phyloP scores from a whole-genome alignment of 2,329 filamentous ascomycete species.

The Epichloe scottii region DNA sequence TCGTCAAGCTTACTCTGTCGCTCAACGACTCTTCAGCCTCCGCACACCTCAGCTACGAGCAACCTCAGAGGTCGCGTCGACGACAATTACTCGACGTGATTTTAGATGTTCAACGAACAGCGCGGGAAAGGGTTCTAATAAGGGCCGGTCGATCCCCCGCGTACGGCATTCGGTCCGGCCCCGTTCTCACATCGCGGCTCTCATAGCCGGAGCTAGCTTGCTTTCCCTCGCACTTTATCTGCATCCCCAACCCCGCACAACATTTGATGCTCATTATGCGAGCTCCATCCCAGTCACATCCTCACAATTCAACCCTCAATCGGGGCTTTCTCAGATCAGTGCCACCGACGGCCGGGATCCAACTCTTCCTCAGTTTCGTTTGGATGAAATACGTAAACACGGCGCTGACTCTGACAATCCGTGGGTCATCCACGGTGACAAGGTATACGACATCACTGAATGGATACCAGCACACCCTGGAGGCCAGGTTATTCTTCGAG shows the following conservation, averaged over 20 bases:
- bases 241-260: not conserved
- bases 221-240: constrained; percentile 3
- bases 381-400: constrained; percentile 40
- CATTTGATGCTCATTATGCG: constrained; percentile 6
- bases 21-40: constrained; percentile 6
- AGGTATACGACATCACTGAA: constrained; percentile 59
- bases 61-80: not conserved
- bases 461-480: constrained; percentile 55
- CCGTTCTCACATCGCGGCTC: constrained; percentile 5
- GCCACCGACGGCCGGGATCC: constrained; percentile 23
- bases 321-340: not conserved
- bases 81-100: not conserved
- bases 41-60: not conserved
- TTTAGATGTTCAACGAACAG: constrained; percentile 1
- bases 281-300: not conserved
- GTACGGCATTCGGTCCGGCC: constrained; percentile 5
- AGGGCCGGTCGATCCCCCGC: not conserved
- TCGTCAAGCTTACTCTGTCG: constrained; percentile 6
- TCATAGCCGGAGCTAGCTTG: constrained; percentile 4
- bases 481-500: constrained; percentile 54
- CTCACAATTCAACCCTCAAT: not conserved
- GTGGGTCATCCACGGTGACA: constrained; percentile 52
- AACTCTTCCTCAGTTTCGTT: constrained; percentile 33
- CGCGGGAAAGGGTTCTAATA: not conserved
- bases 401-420: constrained; percentile 39